Percentiles rank a stretch among this genome's conserved stretches.
Evolutionary conservation across 1,284 basidiomycete genomes (phyloP).

Genomic region (Apiotrichum gamsii): DNA sequence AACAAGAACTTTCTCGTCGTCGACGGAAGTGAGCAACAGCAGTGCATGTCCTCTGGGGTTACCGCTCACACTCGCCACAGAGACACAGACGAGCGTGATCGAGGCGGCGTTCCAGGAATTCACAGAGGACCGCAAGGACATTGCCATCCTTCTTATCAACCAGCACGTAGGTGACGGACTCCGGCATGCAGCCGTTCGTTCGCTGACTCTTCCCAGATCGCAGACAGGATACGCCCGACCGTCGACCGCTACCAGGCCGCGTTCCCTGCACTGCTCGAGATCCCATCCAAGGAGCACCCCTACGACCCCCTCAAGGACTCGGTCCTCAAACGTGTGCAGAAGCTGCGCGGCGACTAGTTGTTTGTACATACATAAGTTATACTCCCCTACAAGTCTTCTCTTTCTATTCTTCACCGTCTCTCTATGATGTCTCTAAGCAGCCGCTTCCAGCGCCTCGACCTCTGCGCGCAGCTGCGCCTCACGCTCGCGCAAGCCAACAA

Average conservation of each 20-base stretch:
- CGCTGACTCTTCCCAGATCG: slow-evolving; percentile 58
- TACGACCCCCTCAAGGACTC: slow-evolving; percentile 97
- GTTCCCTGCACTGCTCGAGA: slow-evolving; percentile 95
- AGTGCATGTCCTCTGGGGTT: not conserved
- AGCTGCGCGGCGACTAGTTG: slow-evolving; percentile 73
- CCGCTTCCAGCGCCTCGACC: slow-evolving; percentile 32
- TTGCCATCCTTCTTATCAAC: slow-evolving; percentile 93
- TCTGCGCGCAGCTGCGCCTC: slow-evolving; percentile 37
- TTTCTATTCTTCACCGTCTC: not conserved
- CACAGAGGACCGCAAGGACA: slow-evolving; percentile 76
- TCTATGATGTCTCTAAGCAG: not conserved
- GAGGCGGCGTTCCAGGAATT: slow-evolving; percentile 87
- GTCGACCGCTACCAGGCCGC: slow-evolving; percentile 93
- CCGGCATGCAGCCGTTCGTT: no score
- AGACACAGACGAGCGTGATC: slow-evolving; percentile 80
- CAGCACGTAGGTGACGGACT: slow-evolving; percentile 65
- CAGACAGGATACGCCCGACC: slow-evolving; percentile 90
- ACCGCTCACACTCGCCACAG: slow-evolving; percentile 48
- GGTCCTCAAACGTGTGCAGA: slow-evolving; percentile 94
- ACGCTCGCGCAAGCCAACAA: slow-evolving; percentile 33
- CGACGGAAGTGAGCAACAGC: slow-evolving; percentile 60
- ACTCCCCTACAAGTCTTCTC: not conserved
- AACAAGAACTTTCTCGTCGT: slow-evolving; percentile 96
- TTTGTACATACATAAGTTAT: no score
- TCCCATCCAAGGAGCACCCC: slow-evolving; percentile 68